phyloP scores from a whole-genome alignment of 2,329 filamentous ascomycete genomes.

The Fusarium vanettenii region DNA sequence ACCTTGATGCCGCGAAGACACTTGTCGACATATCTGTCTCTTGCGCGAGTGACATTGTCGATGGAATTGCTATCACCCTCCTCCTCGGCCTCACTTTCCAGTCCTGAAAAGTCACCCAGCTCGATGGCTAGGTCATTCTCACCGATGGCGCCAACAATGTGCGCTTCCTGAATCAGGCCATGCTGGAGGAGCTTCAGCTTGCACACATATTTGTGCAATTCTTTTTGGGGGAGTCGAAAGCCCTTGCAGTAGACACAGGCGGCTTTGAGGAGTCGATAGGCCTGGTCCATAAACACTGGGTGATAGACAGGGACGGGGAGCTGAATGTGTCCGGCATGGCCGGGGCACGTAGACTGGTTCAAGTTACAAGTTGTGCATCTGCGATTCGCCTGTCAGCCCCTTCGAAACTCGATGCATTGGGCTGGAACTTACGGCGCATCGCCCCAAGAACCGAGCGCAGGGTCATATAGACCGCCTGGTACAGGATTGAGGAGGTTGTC shows the following conservation, averaged over 20 bases:
- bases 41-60: conserved; percentile 64
- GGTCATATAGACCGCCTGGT: conserved; percentile 91
- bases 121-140: conserved; percentile 56
- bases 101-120: conserved; percentile 49
- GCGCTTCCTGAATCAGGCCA: conserved; percentile 79
- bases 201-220: conserved; percentile 83
- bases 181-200: conserved; percentile 88
- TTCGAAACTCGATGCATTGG: background rate
- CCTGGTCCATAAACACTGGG: conserved; percentile 95
- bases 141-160: conserved; percentile 65
- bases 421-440: conserved; percentile 74
- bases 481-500: conserved; percentile 91
- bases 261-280: conserved; percentile 84
- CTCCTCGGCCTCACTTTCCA: conserved; percentile 71
- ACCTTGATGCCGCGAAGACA: conserved; percentile 72
- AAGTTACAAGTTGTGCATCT: conserved; percentile 95
- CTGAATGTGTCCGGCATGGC: conserved; percentile 95
- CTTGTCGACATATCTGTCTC: conserved; percentile 76
- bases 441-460: conserved; percentile 89
- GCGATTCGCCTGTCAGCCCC: conserved; percentile 6
- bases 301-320: conserved; percentile 95
- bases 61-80: conserved; percentile 65
- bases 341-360: conserved; percentile 83
- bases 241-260: conserved; percentile 93
- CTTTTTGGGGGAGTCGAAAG: conserved; percentile 80